phyloP scores from a whole-genome alignment of 192 early-diverging fungal species.

The Rhizophagus clarus region DNA sequence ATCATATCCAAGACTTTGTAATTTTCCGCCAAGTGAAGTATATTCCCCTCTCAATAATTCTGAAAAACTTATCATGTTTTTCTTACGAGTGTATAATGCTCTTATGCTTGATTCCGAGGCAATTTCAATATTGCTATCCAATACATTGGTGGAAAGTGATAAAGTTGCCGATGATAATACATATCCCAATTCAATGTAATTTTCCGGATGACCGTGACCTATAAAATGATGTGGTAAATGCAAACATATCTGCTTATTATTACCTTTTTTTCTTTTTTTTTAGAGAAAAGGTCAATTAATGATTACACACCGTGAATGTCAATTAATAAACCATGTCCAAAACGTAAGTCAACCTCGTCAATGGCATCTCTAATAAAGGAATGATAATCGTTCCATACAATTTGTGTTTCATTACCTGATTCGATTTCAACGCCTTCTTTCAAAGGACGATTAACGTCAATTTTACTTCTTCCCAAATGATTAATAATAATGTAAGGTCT shows the following conservation, averaged over 20 bases:
- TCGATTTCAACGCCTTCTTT: conserved; percentile 2
- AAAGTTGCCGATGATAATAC: neutral
- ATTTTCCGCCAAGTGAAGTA: conserved; percentile 9
- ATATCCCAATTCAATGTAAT: conserved; percentile 5
- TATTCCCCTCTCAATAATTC: neutral
- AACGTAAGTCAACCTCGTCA: neutral
- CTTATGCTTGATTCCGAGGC: neutral
- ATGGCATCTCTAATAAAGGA: neutral
- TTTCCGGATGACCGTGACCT: conserved; percentile 6
- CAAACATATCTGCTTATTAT: neutral
- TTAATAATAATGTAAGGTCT: neutral
- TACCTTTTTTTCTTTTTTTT: neutral
- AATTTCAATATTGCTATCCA: conserved; percentile 2
- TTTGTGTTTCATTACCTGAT: neutral
- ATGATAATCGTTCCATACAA: conserved; percentile 6
- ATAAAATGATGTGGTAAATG: neutral
- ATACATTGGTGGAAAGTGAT: neutral
- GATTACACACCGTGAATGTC: neutral
- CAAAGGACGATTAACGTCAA: conserved; percentile 9
- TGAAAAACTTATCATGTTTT: neutral
- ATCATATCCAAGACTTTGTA: conserved; percentile 16
- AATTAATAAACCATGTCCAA: conserved; percentile 2
- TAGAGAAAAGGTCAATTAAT: neutral
- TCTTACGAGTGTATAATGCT: neutral
- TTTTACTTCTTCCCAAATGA: neutral